Evolutionary conservation across 495 filamentous ascomycete genomes (phyloP).

Genomic region (Penicillium macrosclerotiorum): DNA sequence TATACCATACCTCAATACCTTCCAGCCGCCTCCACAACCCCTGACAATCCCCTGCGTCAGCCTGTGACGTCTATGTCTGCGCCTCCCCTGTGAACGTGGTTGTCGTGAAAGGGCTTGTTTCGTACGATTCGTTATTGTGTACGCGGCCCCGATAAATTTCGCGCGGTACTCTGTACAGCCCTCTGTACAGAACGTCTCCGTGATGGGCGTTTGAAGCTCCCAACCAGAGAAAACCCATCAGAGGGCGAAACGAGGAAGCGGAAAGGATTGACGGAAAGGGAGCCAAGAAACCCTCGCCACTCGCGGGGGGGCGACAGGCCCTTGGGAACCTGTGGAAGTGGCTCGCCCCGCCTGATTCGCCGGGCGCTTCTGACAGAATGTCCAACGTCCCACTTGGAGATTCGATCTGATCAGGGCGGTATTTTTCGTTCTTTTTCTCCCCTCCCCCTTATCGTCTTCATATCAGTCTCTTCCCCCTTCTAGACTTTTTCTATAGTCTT

Average conservation of each 20-base stretch:
- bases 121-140: too few species aligned
- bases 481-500: slow-evolving; percentile 29
- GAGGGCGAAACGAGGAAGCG: slow-evolving; percentile 1
- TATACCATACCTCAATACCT: not conserved
- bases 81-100: slow-evolving; percentile 5
- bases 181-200: too few species aligned
- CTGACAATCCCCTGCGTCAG: slow-evolving; percentile 34
- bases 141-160: too few species aligned
- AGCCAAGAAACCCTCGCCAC: slow-evolving; percentile 20
- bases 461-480: slow-evolving; percentile 23
- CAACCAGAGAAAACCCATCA: not conserved
- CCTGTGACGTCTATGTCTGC: slow-evolving; percentile 25
- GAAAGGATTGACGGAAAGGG: slow-evolving; percentile 17
- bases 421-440: slow-evolving; percentile 13
- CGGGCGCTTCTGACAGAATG: slow-evolving; percentile 16
- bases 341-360: slow-evolving; percentile 18
- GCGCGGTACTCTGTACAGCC: too few species aligned
- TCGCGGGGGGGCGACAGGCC: slow-evolving; percentile 20
- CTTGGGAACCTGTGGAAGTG: slow-evolving; percentile 12
- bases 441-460: slow-evolving; percentile 14
- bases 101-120: too few species aligned
- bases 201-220: not conserved
- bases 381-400: slow-evolving; percentile 8
- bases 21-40: slow-evolving; percentile 15
- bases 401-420: slow-evolving; percentile 14